phyloP scores from a whole-genome alignment of 23 red algal species.

The Chondrus crispus region DNA sequence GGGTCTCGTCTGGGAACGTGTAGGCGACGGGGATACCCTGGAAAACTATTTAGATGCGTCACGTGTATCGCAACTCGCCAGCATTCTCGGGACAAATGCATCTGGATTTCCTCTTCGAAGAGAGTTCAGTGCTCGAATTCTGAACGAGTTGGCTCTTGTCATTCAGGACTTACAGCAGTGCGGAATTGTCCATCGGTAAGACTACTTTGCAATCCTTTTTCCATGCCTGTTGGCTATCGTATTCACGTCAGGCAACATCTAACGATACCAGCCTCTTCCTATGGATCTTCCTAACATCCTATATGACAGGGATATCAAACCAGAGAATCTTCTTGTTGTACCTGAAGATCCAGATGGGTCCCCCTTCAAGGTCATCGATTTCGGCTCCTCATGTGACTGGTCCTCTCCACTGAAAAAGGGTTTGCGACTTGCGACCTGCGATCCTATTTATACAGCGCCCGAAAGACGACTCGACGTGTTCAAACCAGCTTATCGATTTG shows the following conservation, averaged over 20 bases:
- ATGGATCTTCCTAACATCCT: not conserved
- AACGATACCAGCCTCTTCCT: not conserved
- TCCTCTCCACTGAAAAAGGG: slow-evolving; percentile 65
- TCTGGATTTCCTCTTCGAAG: not conserved
- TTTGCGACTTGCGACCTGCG: slow-evolving; percentile 56
- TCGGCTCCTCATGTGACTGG: slow-evolving; percentile 84
- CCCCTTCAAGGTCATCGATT: slow-evolving; percentile 74
- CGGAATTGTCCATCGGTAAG: slow-evolving; percentile 83
- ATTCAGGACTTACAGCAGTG: slow-evolving; percentile 39
- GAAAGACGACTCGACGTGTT: slow-evolving; percentile 64
- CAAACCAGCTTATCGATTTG: slow-evolving; percentile 66
- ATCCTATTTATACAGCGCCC: slow-evolving; percentile 79
- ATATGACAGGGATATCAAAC: slow-evolving; percentile 71
- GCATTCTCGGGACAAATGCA: not conserved
- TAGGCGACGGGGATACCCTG: slow-evolving; percentile 72
- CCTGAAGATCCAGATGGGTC: slow-evolving; percentile 9
- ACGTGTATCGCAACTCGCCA: slow-evolving; percentile 7
- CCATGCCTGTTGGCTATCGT: no score
- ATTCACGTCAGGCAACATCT: not conserved
- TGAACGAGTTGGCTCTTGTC: slow-evolving; percentile 26
- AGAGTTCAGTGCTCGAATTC: slow-evolving; percentile 33
- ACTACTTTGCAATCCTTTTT: not conserved
- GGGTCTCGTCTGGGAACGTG: slow-evolving; percentile 72
- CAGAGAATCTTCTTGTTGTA: slow-evolving; percentile 73
- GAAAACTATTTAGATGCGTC: slow-evolving; percentile 56